phyloP scores from a whole-genome alignment of 2,329 filamentous ascomycete species.

The Epichloe typhina region DNA sequence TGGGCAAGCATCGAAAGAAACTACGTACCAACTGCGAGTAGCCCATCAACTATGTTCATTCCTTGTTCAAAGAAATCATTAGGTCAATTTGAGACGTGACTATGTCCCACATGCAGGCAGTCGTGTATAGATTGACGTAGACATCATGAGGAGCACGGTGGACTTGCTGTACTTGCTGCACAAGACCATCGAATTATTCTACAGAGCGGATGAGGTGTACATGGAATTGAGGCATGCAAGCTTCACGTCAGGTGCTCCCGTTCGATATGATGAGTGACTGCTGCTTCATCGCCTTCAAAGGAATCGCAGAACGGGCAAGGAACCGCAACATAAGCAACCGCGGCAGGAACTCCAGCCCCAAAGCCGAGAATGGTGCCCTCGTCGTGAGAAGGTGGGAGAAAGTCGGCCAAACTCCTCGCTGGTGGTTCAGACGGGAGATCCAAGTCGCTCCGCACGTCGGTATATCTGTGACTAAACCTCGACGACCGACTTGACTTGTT shows the following conservation, averaged over 20 bases:
- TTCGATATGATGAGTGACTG: conserved; percentile 54
- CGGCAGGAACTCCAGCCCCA: not conserved
- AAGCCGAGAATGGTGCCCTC: conserved; percentile 9
- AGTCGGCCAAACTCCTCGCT: conserved; percentile 31
- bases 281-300: conserved; percentile 56
- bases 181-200: conserved; percentile 20
- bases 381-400: conserved; percentile 28
- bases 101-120: conserved; percentile 22
- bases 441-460: conserved; percentile 21
- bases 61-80: too few species aligned
- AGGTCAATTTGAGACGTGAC: too few species aligned
- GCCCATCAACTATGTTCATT: too few species aligned
- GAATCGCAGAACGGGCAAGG: conserved; percentile 52
- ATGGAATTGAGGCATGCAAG: not conserved
- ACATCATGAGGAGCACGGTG: conserved; percentile 20
- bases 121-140: conserved; percentile 26
- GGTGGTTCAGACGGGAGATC: conserved; percentile 26
- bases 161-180: conserved; percentile 24
- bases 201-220: conserved; percentile 14
- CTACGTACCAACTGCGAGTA: too few species aligned
- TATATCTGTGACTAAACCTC: conserved; percentile 19
- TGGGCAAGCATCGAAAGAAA: too few species aligned
- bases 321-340: conserved; percentile 6
- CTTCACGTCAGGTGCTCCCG: conserved; percentile 16
- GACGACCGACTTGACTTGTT: conserved; percentile 6